Evolutionary conservation across 495 filamentous ascomycete species (phyloP).

Genomic region (Podospora didyma): DNA sequence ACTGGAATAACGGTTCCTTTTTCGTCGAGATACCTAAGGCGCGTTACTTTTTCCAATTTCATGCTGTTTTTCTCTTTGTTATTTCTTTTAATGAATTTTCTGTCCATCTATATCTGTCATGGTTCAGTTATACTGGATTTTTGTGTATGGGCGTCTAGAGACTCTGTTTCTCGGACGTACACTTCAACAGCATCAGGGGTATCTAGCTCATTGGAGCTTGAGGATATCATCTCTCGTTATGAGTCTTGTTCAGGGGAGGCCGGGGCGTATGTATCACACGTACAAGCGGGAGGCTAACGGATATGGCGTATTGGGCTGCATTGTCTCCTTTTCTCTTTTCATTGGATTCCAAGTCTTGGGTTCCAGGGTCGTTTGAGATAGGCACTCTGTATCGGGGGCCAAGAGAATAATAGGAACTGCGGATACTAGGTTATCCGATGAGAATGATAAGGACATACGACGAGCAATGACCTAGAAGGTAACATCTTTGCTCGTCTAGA

Average conservation of each 20-base stretch:
- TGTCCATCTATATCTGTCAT: background rate
- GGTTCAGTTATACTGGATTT: background rate
- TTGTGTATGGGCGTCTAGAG: background rate
- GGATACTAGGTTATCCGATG: too few species aligned
- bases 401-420: too few species aligned
- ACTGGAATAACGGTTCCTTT: background rate
- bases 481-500: too few species aligned
- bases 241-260: background rate
- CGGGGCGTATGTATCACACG: background rate
- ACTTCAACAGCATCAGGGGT: too few species aligned
- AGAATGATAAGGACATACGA: background rate
- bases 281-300: background rate
- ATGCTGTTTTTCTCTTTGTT: constrained; percentile 6
- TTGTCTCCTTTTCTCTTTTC: background rate
- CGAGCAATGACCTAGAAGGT: constrained; percentile 5
- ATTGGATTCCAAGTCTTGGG: background rate
- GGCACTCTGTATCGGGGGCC: constrained; percentile 13
- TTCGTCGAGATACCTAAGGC: background rate
- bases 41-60: background rate
- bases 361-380: constrained; percentile 15
- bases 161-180: background rate
- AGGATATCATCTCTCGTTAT: too few species aligned
- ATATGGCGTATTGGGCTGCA: background rate
- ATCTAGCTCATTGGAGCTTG: too few species aligned
- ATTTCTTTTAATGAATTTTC: constrained; percentile 1